These are phyloP conservation scores for Picea glauca DNA, from an alignment of 75 land plant genomes.

Conservation along the genomic window DNA sequence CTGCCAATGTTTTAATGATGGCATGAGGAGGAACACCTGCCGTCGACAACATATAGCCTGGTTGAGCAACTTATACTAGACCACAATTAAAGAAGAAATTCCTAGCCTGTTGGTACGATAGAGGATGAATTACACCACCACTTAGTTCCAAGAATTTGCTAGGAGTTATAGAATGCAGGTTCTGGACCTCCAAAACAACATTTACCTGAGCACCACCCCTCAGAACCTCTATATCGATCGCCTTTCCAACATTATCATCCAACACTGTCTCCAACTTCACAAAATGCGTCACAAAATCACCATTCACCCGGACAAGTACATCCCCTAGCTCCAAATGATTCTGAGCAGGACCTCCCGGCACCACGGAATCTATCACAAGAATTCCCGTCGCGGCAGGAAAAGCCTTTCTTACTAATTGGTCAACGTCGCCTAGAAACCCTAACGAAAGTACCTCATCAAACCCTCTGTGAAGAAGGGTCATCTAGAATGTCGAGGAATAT, in stretches of 20 bases:
- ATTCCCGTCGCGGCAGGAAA: too few relatives aligned
- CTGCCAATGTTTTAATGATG: constrained; percentile 86
- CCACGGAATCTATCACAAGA: constrained; percentile 77
- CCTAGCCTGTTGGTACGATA: constrained; percentile 93
- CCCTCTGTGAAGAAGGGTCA: constrained; percentile 85
- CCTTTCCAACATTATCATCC: constrained; percentile 71
- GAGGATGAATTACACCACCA: constrained; percentile 85
- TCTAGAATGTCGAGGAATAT: constrained; percentile 66
- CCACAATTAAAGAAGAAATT: constrained; percentile 89
- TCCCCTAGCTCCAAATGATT: too few relatives aligned
- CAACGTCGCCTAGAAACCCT: too few relatives aligned
- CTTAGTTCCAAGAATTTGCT: constrained; percentile 68
- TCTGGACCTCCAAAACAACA: too few relatives aligned
- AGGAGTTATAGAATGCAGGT: too few relatives aligned
- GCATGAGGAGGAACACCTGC: constrained; percentile 95
- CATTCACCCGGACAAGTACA: too few relatives aligned
- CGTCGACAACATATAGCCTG: constrained; percentile 91
- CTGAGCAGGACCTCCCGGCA: constrained; percentile 69
- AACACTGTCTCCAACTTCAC: constrained; percentile 50
- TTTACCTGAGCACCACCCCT: too few relatives aligned
- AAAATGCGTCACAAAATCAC: too few relatives aligned
- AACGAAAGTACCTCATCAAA: constrained; percentile 22
- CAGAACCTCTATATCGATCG: constrained; percentile 3
- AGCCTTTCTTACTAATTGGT: too few relatives aligned
- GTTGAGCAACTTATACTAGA: constrained; percentile 85